Base-by-base conservation (phyloP, 1,284 basidiomycete genomes). In the Trichosporon faecale region DNA sequence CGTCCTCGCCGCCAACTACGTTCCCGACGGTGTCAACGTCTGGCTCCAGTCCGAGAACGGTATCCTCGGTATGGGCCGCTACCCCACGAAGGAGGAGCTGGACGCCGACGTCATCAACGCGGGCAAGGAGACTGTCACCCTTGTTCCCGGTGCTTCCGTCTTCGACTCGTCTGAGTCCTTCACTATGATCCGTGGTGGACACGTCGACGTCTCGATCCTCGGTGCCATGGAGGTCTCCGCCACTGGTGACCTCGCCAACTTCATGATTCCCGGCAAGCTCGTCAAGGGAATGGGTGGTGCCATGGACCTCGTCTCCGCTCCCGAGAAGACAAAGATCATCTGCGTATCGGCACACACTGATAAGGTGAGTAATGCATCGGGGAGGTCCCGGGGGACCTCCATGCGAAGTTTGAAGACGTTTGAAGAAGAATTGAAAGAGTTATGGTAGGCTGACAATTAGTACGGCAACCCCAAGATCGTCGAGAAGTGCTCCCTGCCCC, bases 31-130 rank as follows among this genome's bases (percentile, higher is more conserved):
- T 66, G 89, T 93, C n/a, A 88, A 88, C 67, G 93, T 97, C 46
- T 95, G 93, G 91, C 81, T 95, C 77, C 95, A 98, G 83, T 94
- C 92, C 77, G 94, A 98, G 86, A 98, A 98, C 78, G 94, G 94
- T 70, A 91, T 97, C 72, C 86, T 98, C 73, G 94, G 94, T 64
- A 94, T 97, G 93, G 95, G 95, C 1, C 94, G 94, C 55, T 96
- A 95, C 82, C 95, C 95, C 18, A 92, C 91, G 11, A 86, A 89
- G 83, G 88, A 91, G 46, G 87, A 95, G 80, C 87, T 96, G n/a
- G 94, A 97, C 82, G 89, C 92, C 91, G 94, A 96, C 79, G 88
- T 95, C 74, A 93, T 96, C 79, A 96, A 96, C 79, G 96, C 95
- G 63, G 95, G 95, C 49, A 98, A 98, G 83, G 95, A 98, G 84